These are phyloP conservation scores for Sphagnurus paluster DNA, from an alignment of 1,284 basidiomycete species.

Conservation along the genomic window DNA sequence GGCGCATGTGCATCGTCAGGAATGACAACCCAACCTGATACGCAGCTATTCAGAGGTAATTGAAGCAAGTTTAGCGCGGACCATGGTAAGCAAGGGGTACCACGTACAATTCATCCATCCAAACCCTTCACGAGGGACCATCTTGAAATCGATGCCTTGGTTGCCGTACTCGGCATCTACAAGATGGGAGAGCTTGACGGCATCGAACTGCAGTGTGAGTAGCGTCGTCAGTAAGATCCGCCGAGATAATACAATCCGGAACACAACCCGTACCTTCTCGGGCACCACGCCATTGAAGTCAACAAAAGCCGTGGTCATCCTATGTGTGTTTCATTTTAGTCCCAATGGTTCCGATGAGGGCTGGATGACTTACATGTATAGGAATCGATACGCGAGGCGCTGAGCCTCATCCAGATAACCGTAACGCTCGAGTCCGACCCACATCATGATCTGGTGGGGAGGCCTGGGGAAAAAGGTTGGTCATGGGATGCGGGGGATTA, in stretches of 20 bases:
- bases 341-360: background rate
- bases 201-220: slow-evolving; percentile 72
- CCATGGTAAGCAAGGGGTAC: slow-evolving; percentile 1
- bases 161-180: slow-evolving; percentile 99
- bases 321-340: slow-evolving; percentile 27
- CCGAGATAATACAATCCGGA: background rate
- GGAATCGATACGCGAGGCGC: slow-evolving; percentile 91
- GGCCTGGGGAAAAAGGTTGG: slow-evolving; percentile 57
- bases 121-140: slow-evolving; percentile 95
- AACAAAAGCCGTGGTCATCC: slow-evolving; percentile 91
- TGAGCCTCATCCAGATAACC: slow-evolving; percentile 94
- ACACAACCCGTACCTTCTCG: slow-evolving; percentile 69
- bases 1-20: slow-evolving; percentile 90
- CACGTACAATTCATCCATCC: slow-evolving; percentile 91
- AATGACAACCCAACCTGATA: slow-evolving; percentile 96
- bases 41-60: slow-evolving; percentile 60
- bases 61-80: slow-evolving; percentile 1
- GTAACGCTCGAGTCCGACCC: slow-evolving; percentile 96
- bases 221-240: slow-evolving; percentile 5
- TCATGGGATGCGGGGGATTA: slow-evolving; percentile 8
- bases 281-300: slow-evolving; percentile 98
- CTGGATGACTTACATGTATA: slow-evolving; percentile 84
- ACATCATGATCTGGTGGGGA: slow-evolving; percentile 95
- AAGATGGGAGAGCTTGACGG: slow-evolving; percentile 91
- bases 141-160: slow-evolving; percentile 96